Conservation (phyloP, 208 protist genomes). For the Acanthamoeba sp. region DNA sequence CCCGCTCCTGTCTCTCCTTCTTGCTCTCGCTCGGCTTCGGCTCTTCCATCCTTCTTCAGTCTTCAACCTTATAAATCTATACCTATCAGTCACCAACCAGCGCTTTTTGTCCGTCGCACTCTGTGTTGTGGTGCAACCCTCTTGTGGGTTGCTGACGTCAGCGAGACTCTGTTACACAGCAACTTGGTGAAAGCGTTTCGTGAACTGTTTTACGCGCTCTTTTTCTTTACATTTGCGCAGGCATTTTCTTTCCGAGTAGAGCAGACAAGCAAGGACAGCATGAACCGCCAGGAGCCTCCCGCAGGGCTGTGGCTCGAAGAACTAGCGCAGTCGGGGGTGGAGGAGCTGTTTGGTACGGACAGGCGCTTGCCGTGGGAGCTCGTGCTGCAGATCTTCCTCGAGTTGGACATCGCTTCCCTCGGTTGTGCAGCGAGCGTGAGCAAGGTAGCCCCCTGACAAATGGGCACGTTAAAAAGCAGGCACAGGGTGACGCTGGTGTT, state of each 20-base stretch:
- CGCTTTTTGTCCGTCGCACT: no score
- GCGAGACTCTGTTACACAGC: no score
- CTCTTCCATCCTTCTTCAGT: background rate
- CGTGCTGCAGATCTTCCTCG: background rate
- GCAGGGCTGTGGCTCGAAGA: background rate
- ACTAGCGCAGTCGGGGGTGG: background rate
- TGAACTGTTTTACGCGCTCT: background rate
- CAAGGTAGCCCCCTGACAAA: background rate
- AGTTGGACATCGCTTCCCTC: background rate
- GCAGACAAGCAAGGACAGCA: background rate
- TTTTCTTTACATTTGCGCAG: no score
- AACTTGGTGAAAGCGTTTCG: no score
- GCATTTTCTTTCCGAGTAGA: background rate
- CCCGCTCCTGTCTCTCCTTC: background rate
- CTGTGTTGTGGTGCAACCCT: no score
- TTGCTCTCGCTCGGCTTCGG: background rate
- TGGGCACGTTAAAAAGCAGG: no score
- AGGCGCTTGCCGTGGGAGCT: conserved; percentile 6
- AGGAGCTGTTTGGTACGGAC: background rate
- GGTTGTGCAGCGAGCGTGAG: background rate
- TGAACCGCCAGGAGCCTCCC: background rate
- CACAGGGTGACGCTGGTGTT: no score
- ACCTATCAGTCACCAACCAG: background rate
- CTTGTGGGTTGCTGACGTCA: no score
- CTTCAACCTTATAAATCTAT: background rate